Evolutionary conservation across 345 rosid species (phyloP), one percentile per base, ranked within the genome.

Genomic region (Cardamine occulta): DNA sequence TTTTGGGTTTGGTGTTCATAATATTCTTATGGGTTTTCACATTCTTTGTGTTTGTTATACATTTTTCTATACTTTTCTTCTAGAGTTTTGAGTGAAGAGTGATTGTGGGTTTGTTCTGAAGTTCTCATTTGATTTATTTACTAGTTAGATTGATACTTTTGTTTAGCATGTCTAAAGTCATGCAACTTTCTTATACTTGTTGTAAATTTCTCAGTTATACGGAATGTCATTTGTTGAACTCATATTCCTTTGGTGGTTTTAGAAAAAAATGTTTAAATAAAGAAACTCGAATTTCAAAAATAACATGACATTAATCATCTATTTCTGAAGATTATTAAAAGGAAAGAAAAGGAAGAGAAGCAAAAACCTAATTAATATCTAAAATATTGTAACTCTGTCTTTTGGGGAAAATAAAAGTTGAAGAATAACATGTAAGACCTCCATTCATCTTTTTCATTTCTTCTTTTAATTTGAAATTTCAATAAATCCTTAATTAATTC

Each of bases 1-100:
- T 37, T 49, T 66, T 42, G 66, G 80, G 62, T 71, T 64, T 71
- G 61, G 29, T 77, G 72, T 71, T 57, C 47, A 77, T 71, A 64
- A 11, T 71, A 8, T 56, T 8, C 10, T 63, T 48, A 26, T 76
- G 52, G 55, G 45, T 14, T 76, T 29, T 61, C 6, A 53, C 17
- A 40, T 68, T 76, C 62, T 68, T 42, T 51, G 35, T 39, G 31
- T 19, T 61, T 32, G 59, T 42, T 68, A 51, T 61, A 52, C 62
- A 32, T 59, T 40, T 62, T 62, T 71, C 8, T 59, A 47, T 14
- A 7, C 24, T 8, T 48, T 37, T 67, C 42, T 68, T 69, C 8
- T 69, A 53, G 64, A 42, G 8, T 51, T 51, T 24, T 54, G 70
- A 32, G 59, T 76, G 24, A 68, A 62, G 70, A 12, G 68, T 77